Base-by-base conservation (phyloP, 1,284 basidiomycete species). In the Leucoagaricus sp. region DNA sequence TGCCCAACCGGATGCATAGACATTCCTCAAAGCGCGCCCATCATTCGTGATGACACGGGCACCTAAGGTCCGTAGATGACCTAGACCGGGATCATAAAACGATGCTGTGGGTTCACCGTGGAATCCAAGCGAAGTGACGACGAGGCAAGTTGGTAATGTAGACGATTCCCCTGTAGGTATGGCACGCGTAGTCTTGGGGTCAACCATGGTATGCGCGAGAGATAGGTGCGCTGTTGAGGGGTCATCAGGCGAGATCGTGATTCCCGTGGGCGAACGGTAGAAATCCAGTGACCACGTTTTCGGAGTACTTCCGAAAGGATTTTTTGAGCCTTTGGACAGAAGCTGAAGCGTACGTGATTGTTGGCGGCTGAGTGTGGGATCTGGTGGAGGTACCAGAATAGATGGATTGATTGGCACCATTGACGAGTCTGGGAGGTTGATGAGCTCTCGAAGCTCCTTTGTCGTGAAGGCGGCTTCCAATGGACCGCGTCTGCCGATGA, bases 1-100 rank as follows among this genome's bases (percentile, higher is more conserved):
- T 0, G 94, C 89, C 97, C 97, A 99, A 2, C 96, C 96, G 1
- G 93, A 89, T 1, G 93, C 89, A 68, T 98, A 98, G n/a, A 94
- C 78, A 36, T 89, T 88, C 25, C 79, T 79, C 56, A 83, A 51
- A 1, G 67, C 73, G 19, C 61, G 69, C 6, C 76, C 83, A 17
- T 64, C 67, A 21, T 69, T 63, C 7, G 74, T 77, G 57, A 83
- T 65, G n/a, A 91, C 74, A 19, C 85, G 78, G 4, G 83, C 84
- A 4, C 71, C 69, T 1, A 72, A 62, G 0, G 81, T 81, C 15
- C 83, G 81, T n/a, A 90, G 69, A 63, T 84, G 84, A 2, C 76
- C 69, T 1, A 82, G 69, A 0, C 72, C 63, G 0, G 82, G 72
- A 58, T 89, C 85, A 62, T 81, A 75, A 63, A 73, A 87, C 2